Conservation (phyloP, 495 filamentous ascomycete species). For the Ascobolus immersus region DNA sequence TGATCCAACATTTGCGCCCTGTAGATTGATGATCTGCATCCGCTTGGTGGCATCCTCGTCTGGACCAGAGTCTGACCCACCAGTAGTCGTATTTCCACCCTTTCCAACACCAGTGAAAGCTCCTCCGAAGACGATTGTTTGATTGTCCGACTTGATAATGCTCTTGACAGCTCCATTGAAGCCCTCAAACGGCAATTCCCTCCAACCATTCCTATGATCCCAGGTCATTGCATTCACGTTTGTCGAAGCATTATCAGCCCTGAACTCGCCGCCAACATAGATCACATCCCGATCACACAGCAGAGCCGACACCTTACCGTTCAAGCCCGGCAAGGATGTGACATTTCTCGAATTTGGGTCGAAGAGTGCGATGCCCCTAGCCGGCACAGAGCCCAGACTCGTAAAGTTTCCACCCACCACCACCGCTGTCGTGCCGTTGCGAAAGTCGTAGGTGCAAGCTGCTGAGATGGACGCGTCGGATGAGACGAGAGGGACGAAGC, state of each 20-base stretch:
- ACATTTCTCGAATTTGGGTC: slow-evolving; percentile 40
- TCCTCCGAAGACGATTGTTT: slow-evolving; percentile 76
- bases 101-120: slow-evolving; percentile 82
- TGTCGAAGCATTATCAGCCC: slow-evolving; percentile 45
- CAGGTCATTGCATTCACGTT: slow-evolving; percentile 68
- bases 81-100: slow-evolving; percentile 50
- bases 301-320: slow-evolving; percentile 53
- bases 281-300: slow-evolving; percentile 70
- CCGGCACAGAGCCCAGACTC: slow-evolving; percentile 50
- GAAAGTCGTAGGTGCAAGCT: slow-evolving; percentile 58
- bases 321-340: slow-evolving; percentile 48
- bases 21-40: slow-evolving; percentile 61
- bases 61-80: slow-evolving; percentile 19
- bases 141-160: slow-evolving; percentile 51
- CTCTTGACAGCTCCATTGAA: slow-evolving; percentile 84
- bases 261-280: slow-evolving; percentile 75
- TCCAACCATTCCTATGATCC: slow-evolving; percentile 48
- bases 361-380: slow-evolving; percentile 57
- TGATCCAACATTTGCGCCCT: slow-evolving; percentile 44
- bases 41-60: slow-evolving; percentile 33
- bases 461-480: slow-evolving; percentile 62
- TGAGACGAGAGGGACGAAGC: slow-evolving; percentile 41
- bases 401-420: slow-evolving; percentile 91
- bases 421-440: slow-evolving; percentile 39
- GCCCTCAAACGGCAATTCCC: slow-evolving; percentile 65